Base-by-base conservation (phyloP, 148 eudicot species). In the Heliamphora exappendiculata region DNA sequence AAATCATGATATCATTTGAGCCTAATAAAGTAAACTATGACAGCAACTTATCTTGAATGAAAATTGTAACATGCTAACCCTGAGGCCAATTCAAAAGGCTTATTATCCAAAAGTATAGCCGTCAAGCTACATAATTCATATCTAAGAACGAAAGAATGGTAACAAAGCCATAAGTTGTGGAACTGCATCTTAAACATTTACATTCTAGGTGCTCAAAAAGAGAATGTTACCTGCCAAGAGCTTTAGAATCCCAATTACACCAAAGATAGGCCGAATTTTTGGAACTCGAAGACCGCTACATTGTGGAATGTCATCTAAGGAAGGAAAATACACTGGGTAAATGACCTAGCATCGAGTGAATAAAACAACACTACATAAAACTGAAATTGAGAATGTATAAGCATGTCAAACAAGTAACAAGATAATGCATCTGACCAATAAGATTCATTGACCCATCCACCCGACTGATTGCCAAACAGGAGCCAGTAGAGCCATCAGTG, bases 221-320 rank as follows among this genome's bases (percentile, higher is more conserved):
- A 62, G 7, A 19, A 80, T 44, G 88, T 84, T 83, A 78, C 99
- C 97, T 85, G 96, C 92, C 81, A 95, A 54, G 49, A 95, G 96
- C 86, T 92, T 92, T 16, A 95, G 81, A 79, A 86, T 87, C 82
- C 99, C 99, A 80, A 95, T 72, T 8, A 95, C 89, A 79, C 99
- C 99, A 79, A 82, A 95, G 59, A 95, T 87, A 2, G 90, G 87
- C 78, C 64, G 87, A 54, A 91, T 92, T 85, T 89, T 92, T 0
- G 96, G 97, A 44, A 87, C 90, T 28, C 88, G 88, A 37, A 87
- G 82, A 45, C 91, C 58, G 41, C 82, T 84, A 81, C 89, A 85
- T n/a, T 86, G 84, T 67, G 96, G 96, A 78, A 92, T 84, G 50
- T 91, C 97, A 74, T 95, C 99, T 95, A 79, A 17, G 80, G 14